phyloP scores from a whole-genome alignment of 192 early-diverging fungal species.

The Coemansia sp. region DNA sequence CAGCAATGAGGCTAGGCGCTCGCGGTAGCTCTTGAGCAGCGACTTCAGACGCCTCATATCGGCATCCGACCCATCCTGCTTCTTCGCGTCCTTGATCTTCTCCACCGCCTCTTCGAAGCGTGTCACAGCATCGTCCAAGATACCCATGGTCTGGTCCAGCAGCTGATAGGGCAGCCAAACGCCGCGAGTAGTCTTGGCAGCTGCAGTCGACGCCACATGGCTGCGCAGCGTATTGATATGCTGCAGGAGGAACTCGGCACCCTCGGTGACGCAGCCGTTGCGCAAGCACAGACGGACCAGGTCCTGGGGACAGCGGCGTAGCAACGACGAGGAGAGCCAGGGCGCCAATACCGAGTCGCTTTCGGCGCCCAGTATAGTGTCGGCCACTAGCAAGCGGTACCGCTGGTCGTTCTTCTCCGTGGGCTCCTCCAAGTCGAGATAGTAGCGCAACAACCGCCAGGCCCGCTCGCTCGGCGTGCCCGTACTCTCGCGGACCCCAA shows the following conservation, averaged over 20 bases:
- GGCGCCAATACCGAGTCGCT: slow-evolving; percentile 31
- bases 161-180: slow-evolving; percentile 52
- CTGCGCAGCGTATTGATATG: slow-evolving; percentile 31
- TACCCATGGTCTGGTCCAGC: slow-evolving; percentile 43
- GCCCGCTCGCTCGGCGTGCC: slow-evolving; percentile 36
- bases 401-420: not conserved
- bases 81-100: slow-evolving; percentile 31
- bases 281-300: slow-evolving; percentile 47
- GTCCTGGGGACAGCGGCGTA: slow-evolving; percentile 43
- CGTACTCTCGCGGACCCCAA: slow-evolving; percentile 5
- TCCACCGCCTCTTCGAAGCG: slow-evolving; percentile 39
- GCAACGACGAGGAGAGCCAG: slow-evolving; percentile 40
- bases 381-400: slow-evolving; percentile 38
- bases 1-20: slow-evolving; percentile 27
- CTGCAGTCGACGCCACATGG: not conserved
- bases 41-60: slow-evolving; percentile 13
- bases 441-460: slow-evolving; percentile 45
- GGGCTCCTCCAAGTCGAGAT: slow-evolving; percentile 31
- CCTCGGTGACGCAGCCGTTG: slow-evolving; percentile 43
- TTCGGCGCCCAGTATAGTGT: slow-evolving; percentile 22
- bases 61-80: slow-evolving; percentile 4
- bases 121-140: slow-evolving; percentile 35
- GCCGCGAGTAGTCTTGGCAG: slow-evolving; percentile 29
- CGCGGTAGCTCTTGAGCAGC: slow-evolving; percentile 38
- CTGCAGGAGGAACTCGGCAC: slow-evolving; percentile 37